These are phyloP conservation scores for Plasmodium chabaudi DNA, from an alignment of 169 alveolate species.

Conservation along the genomic window DNA sequence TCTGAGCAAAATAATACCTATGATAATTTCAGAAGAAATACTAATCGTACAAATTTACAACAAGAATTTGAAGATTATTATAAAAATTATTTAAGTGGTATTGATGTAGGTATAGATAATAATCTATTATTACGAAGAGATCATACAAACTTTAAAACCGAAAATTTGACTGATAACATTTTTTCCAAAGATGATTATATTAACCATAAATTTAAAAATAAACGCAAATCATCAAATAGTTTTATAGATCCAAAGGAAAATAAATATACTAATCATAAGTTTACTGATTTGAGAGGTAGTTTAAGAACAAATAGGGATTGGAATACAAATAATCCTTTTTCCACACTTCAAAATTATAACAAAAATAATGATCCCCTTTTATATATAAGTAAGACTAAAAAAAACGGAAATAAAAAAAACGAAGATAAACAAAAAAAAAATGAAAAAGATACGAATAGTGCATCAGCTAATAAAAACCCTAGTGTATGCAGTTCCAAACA, in stretches of 20 bases:
- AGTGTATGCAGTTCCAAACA: too few species aligned
- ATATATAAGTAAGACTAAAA: constrained; percentile 8
- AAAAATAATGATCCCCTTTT: neutral
- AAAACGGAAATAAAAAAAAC: constrained; percentile 18
- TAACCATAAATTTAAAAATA: neutral
- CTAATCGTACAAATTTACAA: constrained; percentile 33
- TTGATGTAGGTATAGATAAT: constrained; percentile 11
- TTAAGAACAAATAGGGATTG: neutral
- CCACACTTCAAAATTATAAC: constrained; percentile 6
- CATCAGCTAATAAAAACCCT: too few species aligned
- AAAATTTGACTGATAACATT: neutral
- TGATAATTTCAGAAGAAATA: neutral
- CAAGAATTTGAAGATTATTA: constrained; percentile 74
- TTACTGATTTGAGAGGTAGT: neutral
- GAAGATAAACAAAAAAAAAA: neutral
- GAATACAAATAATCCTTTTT: constrained; percentile 38
- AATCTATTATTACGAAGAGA: constrained; percentile 26
- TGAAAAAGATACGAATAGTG: neutral
- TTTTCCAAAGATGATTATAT: constrained; percentile 17
- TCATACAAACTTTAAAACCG: neutral
- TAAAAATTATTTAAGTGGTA: constrained; percentile 28
- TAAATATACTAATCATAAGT: neutral
- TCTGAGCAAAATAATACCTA: constrained; percentile 5
- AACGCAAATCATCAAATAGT: neutral
- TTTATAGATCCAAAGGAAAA: neutral